These are phyloP conservation scores for Cubamyces sp. DNA, from an alignment of 768 basidiomycete species.

Conservation along the genomic window DNA sequence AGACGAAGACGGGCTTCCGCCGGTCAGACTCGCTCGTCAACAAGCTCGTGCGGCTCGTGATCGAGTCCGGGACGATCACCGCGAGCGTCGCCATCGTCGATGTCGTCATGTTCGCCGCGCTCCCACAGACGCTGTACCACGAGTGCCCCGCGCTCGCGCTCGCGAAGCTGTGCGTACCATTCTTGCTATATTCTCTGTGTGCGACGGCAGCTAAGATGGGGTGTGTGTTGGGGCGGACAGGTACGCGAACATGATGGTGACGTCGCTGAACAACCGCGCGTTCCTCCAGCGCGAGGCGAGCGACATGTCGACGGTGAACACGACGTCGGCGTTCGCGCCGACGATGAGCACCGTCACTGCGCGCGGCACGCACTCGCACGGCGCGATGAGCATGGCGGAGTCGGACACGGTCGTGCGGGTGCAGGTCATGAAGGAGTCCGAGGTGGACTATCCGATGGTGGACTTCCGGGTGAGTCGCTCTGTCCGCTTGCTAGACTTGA, in stretches of 20 bases:
- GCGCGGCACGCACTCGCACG: no score
- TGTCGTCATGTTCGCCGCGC: background rate
- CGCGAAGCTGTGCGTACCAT: background rate
- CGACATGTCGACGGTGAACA: no score
- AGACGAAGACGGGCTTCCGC: constrained; percentile 10
- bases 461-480: no score
- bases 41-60: constrained; percentile 6
- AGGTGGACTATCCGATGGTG: no score
- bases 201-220: background rate
- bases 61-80: constrained; percentile 17
- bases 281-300: constrained; percentile 4
- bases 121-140: background rate
- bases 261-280: constrained; percentile 9
- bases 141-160: background rate
- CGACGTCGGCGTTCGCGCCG: no score
- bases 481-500: no score
- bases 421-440: no score
- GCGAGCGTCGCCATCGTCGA: constrained; percentile 11
- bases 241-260: constrained; percentile 6
- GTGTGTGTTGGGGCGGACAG: no score
- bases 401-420: no score
- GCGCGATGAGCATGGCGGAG: no score
- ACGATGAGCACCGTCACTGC: no score
- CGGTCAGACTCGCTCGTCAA: constrained; percentile 12
- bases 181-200: background rate